phyloP scores from a whole-genome alignment of 306 rosid species.

The Senna tora region DNA sequence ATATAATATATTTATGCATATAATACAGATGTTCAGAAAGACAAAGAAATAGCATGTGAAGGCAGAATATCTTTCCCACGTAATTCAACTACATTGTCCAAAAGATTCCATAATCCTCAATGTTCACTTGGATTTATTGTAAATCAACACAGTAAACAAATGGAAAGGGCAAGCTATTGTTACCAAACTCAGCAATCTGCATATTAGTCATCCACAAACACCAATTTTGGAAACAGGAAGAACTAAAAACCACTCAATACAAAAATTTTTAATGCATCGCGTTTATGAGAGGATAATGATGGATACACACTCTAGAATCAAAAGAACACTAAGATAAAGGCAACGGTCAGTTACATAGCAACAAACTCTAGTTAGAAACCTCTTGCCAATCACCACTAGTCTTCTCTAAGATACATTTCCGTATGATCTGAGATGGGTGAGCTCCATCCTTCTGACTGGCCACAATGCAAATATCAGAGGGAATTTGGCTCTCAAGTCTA shows the following conservation, averaged over 20 bases:
- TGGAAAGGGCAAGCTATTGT: background rate
- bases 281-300: background rate
- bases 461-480: conserved; percentile 22
- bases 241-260: conserved; percentile 1
- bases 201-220: conserved; percentile 31
- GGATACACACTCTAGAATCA: conserved; percentile 3
- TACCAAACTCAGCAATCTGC: background rate
- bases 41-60: conserved; percentile 36
- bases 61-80: background rate
- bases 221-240: background rate
- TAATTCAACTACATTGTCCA: background rate
- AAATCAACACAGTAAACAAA: background rate
- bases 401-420: conserved; percentile 23
- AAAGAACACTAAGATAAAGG: conserved; percentile 26
- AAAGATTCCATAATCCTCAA: conserved; percentile 2
- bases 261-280: conserved; percentile 23
- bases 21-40: conserved; percentile 34
- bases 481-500: conserved; percentile 23
- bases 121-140: conserved; percentile 3
- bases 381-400: conserved; percentile 25
- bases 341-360: conserved; percentile 29
- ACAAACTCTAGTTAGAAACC: conserved; percentile 22
- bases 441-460: conserved; percentile 18
- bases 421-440: conserved; percentile 11
- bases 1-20: background rate